A percentile compares a stretch with the other conserved stretches of the same genome.
Evolutionary conservation across 2,329 filamentous ascomycete genomes (phyloP).

Genomic region (Alternaria brassicae): DNA sequence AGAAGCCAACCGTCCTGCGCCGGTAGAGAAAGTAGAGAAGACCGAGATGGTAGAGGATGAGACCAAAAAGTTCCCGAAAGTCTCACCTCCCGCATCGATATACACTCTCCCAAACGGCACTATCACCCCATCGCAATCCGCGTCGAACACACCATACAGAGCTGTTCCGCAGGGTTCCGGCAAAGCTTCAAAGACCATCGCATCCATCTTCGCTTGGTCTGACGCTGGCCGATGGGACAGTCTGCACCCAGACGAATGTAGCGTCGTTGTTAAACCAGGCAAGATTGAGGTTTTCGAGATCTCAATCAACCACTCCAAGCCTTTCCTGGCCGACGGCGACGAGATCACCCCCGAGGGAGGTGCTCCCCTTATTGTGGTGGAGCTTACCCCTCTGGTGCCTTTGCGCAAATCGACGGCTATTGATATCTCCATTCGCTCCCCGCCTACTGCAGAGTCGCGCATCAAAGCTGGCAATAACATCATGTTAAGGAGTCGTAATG

Average conservation of each 20-base stretch:
- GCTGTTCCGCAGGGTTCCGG: constrained; percentile 59
- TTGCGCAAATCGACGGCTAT: constrained; percentile 89
- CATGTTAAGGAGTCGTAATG: constrained; percentile 83
- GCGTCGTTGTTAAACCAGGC: constrained; percentile 67
- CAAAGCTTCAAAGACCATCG: constrained; percentile 63
- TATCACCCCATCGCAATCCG: constrained; percentile 79
- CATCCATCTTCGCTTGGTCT: constrained; percentile 69
- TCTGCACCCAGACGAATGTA: constrained; percentile 68
- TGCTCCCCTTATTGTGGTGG: constrained; percentile 71
- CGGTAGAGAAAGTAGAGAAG: constrained; percentile 15
- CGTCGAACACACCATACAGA: constrained; percentile 75
- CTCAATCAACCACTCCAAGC: constrained; percentile 56
- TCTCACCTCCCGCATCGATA: constrained; percentile 51
- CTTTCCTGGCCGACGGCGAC: constrained; percentile 50
- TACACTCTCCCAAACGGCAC: constrained; percentile 58
- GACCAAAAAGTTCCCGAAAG: constrained; percentile 51
- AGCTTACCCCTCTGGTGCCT: constrained; percentile 89
- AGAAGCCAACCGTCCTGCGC: constrained; percentile 16
- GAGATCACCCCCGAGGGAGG: constrained; percentile 46
- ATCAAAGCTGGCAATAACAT: constrained; percentile 77
- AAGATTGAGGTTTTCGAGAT: constrained; percentile 70
- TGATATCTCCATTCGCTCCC: constrained; percentile 92
- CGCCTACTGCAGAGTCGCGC: constrained; percentile 74
- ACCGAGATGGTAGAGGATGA: constrained; percentile 30
- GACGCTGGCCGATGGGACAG: constrained; percentile 65